Evolutionary conservation across 306 rosid species (phyloP).

Genomic region (Hylodesmum podocarpum): DNA sequence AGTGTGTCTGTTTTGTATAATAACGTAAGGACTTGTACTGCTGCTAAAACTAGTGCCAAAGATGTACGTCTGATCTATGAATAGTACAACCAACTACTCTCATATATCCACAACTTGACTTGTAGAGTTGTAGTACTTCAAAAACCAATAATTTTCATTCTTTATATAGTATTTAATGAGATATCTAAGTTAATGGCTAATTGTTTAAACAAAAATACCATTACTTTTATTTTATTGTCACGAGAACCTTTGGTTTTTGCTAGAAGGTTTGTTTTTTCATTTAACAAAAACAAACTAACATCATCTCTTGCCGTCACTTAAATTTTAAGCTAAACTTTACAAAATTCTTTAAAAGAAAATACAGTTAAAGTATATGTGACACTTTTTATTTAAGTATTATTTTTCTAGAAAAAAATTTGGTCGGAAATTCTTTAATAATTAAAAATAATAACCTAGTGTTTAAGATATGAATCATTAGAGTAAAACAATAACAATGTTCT

Average conservation of each 20-base stretch:
- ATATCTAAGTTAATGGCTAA: background rate
- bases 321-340: too few relatives aligned
- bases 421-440: too few relatives aligned
- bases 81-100: background rate
- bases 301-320: too few relatives aligned
- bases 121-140: background rate
- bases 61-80: constrained; percentile 5
- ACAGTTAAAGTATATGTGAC: too few relatives aligned
- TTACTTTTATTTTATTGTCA: background rate
- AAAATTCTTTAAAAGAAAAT: too few relatives aligned
- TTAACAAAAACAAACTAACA: too few relatives aligned
- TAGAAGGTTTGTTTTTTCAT: background rate
- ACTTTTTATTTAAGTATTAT: too few relatives aligned
- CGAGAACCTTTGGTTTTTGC: background rate
- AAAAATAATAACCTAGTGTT: too few relatives aligned
- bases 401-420: too few relatives aligned
- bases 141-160: background rate
- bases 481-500: too few relatives aligned
- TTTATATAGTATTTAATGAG: background rate
- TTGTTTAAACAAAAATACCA: background rate
- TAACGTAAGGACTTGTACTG: constrained; percentile 17
- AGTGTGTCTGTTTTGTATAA: background rate
- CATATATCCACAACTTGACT: constrained; percentile 2
- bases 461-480: too few relatives aligned
- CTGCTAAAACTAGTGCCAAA: background rate